phyloP scores from a whole-genome alignment of 2,329 filamentous ascomycete genomes.

The Phoma sp. region DNA sequence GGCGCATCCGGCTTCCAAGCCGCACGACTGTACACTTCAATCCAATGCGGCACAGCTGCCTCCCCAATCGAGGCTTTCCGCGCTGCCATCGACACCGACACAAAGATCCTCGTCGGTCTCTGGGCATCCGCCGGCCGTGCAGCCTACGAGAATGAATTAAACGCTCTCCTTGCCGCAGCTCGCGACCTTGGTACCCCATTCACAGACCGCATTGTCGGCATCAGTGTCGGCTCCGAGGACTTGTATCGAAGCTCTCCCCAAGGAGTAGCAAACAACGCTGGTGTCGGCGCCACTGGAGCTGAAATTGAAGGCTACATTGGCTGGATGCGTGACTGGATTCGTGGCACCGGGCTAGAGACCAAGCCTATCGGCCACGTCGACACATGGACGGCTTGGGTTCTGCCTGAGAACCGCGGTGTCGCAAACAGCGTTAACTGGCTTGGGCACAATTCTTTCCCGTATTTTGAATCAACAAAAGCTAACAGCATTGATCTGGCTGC shows the following conservation, averaged over 20 bases:
- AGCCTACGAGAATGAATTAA: constrained; percentile 73
- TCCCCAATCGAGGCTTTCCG: constrained; percentile 33
- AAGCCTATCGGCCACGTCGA: constrained; percentile 82
- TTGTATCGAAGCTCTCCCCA: constrained; percentile 65
- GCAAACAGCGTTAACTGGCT: constrained; percentile 76
- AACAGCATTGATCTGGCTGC: constrained; percentile 67
- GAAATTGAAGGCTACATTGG: constrained; percentile 73
- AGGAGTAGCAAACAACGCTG: constrained; percentile 67
- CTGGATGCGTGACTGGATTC: constrained; percentile 68
- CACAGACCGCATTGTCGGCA: constrained; percentile 73
- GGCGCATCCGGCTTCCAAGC: constrained; percentile 71
- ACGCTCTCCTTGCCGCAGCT: constrained; percentile 73
- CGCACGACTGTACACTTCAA: constrained; percentile 75
- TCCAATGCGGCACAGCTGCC: constrained; percentile 71
- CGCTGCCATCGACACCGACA: constrained; percentile 75
- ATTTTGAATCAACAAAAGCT: constrained; percentile 71
- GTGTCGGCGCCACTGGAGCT: constrained; percentile 67
- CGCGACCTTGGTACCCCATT: constrained; percentile 71
- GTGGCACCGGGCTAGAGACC: constrained; percentile 65
- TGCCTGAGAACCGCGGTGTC: constrained; percentile 73
- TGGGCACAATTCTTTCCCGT: constrained; percentile 85
- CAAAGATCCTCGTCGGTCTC: constrained; percentile 78
- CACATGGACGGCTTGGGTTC: constrained; percentile 76
- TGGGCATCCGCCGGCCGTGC: constrained; percentile 76
- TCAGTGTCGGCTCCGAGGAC: constrained; percentile 86